A percentile compares a stretch with the other conserved stretches of the same genome.
Evolutionary conservation across 2,329 filamentous ascomycete genomes (phyloP).

Genomic region (Neonectria coccinea): DNA sequence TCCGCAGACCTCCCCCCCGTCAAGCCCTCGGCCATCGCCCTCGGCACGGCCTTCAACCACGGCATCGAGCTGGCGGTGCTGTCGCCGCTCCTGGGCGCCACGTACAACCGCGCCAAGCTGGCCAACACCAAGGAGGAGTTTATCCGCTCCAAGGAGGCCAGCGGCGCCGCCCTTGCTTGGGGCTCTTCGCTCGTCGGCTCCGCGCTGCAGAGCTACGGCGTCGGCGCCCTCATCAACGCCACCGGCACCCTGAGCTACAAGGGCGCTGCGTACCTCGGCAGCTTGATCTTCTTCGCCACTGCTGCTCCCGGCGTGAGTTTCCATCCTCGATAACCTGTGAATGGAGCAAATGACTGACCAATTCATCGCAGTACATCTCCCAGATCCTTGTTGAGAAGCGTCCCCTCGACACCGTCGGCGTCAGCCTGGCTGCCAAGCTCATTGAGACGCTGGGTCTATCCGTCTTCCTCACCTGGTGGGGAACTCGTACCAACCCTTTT

Average conservation of each 20-base stretch:
- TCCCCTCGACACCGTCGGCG: constrained; percentile 88
- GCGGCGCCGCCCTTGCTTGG: constrained; percentile 87
- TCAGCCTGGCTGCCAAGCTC: constrained; percentile 84
- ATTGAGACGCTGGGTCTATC: constrained; percentile 94
- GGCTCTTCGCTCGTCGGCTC: constrained; percentile 91
- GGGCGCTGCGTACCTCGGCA: constrained; percentile 93
- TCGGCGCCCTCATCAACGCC: constrained; percentile 91
- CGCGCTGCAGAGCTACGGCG: constrained; percentile 88
- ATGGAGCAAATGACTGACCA: constrained; percentile 29
- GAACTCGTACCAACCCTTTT: constrained; percentile 93
- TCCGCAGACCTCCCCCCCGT: constrained; percentile 74
- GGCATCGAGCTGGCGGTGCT: constrained; percentile 88
- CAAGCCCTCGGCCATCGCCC: constrained; percentile 97
- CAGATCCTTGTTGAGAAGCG: constrained; percentile 93
- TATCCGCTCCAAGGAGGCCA: constrained; percentile 90
- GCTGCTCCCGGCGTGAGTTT: constrained; percentile 82
- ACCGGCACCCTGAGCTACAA: constrained; percentile 97
- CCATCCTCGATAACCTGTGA: not conserved
- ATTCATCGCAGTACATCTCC: constrained; percentile 75
- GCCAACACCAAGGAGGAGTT: constrained; percentile 98
- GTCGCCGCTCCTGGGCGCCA: constrained; percentile 90
- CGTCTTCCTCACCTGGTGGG: constrained; percentile 97
- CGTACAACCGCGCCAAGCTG: constrained; percentile 90
- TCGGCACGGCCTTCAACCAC: constrained; percentile 97
- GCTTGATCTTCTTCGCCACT: constrained; percentile 90